Percentiles rank a stretch among this genome's conserved stretches.
phyloP scores from a whole-genome alignment of 2,329 filamentous ascomycete genomes.

The Hypomyces perniciosus region DNA sequence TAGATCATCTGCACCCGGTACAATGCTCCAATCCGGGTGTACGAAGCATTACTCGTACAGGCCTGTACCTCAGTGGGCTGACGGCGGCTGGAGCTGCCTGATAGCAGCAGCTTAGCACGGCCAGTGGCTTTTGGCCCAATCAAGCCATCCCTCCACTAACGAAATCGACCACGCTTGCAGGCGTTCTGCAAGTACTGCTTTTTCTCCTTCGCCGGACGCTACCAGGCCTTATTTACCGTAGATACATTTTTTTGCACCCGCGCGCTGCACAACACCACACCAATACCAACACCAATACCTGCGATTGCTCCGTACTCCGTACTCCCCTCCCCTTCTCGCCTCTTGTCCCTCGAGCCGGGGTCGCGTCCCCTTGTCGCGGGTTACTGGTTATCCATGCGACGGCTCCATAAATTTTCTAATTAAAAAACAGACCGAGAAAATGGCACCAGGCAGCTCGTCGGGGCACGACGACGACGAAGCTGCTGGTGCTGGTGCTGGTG shows the following conservation, averaged over 20 bases:
- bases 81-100: no score
- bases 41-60: no score
- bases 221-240: background rate
- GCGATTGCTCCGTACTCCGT: background rate
- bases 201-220: background rate
- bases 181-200: background rate
- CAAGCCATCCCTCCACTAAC: constrained; percentile 3
- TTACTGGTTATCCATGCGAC: constrained; percentile 21
- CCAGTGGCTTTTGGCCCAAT: background rate
- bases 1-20: no score
- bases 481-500: constrained; percentile 13
- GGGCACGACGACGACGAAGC: constrained; percentile 14
- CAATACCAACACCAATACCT: constrained; percentile 3
- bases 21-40: no score
- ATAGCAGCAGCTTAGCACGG: no score
- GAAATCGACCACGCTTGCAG: constrained; percentile 1
- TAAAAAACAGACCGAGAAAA: constrained; percentile 22
- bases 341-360: constrained; percentile 24
- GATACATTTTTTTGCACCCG: constrained; percentile 7
- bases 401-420: constrained; percentile 35
- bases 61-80: no score
- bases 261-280: constrained; percentile 11
- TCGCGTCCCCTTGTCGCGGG: constrained; percentile 21
- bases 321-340: constrained; percentile 8
- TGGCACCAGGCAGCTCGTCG: constrained; percentile 24